Evolutionary conservation across 768 basidiomycete species (phyloP).

Genomic region (Russula sp.): DNA sequence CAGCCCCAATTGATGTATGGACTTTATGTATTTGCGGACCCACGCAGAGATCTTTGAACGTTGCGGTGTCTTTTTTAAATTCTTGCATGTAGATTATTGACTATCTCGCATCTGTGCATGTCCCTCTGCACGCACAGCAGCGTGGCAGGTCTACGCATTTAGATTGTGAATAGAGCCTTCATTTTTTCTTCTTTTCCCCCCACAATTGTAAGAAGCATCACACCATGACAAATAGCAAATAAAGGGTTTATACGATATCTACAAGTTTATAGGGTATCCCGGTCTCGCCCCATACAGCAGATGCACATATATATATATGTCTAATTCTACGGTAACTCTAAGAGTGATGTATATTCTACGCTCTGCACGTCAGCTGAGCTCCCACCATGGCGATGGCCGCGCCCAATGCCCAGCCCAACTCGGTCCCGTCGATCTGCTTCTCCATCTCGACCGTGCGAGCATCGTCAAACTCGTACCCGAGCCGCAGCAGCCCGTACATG

Average conservation of each 20-base stretch:
- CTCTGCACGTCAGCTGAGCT: slow-evolving; percentile 48
- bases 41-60: neutral
- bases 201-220: too few species aligned
- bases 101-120: neutral
- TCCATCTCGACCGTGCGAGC: slow-evolving; percentile 65
- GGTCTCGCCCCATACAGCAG: too few species aligned
- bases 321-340: too few species aligned
- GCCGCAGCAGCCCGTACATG: slow-evolving; percentile 78
- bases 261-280: neutral
- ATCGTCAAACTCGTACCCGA: slow-evolving; percentile 85
- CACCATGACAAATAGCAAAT: neutral
- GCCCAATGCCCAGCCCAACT: slow-evolving; percentile 90
- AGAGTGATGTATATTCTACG: slow-evolving; percentile 21
- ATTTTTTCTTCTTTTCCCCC: neutral
- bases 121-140: neutral
- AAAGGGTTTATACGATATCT: neutral
- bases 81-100: slow-evolving; percentile 2
- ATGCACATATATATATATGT: too few species aligned
- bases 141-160: neutral
- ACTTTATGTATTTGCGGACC: neutral
- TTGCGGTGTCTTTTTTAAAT: neutral
- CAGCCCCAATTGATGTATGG: too few species aligned
- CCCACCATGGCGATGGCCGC: slow-evolving; percentile 73
- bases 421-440: slow-evolving; percentile 83
- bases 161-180: neutral